Evolutionary conservation across 192 early-diverging fungal genomes (phyloP), one percentile per base, ranked within the genome.

Genomic region (Physocladia obscura): DNA sequence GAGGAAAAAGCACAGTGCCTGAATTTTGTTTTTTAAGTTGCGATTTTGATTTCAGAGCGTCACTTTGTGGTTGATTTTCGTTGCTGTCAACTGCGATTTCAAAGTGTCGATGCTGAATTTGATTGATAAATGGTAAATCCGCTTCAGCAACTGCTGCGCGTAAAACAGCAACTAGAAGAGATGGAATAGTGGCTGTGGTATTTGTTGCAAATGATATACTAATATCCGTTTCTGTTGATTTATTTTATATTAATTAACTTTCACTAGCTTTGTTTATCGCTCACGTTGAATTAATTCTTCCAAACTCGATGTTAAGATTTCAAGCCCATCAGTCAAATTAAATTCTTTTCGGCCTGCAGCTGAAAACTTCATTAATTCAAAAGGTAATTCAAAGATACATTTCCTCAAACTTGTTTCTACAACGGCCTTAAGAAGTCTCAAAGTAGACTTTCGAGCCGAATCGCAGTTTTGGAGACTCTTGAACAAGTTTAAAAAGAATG

Each of bases 81-180:
- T 58, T n/a, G 35, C 4, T 6, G n/a, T 5, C 5, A 39, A 50
- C 13, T 0, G 40, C 39, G 2, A 50, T 5, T 50, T 24, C 13
- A 44, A 71, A 71, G 19, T 71, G 36, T 24, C 65, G 57, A 31
- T 74, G 63, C 27, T 57, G 62, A 29, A 74, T 67, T 19, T 57
- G 50, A 27, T 65, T 56, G 11, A 50, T 49, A 35, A 49, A 74
- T 1, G 82, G 82, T 3, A 84, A 62, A 39, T 84, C 82, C 4
- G 74, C 56, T 73, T 73, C 75, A 13, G 74, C 40, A 0, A 75
- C 77, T 4, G 79, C 76, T 15, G 73, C 54, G 0, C 82, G 72
- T 17, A 84, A 67, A 15, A 78, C 76, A 19, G 76, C 50, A n/a
- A 84, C 64, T 4, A 84, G 70, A 0, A 84, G 67, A 1, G 75